Evolutionary conservation across 2,329 filamentous ascomycete genomes (phyloP).

Genomic region (Sclerotinia trifoliorum): DNA sequence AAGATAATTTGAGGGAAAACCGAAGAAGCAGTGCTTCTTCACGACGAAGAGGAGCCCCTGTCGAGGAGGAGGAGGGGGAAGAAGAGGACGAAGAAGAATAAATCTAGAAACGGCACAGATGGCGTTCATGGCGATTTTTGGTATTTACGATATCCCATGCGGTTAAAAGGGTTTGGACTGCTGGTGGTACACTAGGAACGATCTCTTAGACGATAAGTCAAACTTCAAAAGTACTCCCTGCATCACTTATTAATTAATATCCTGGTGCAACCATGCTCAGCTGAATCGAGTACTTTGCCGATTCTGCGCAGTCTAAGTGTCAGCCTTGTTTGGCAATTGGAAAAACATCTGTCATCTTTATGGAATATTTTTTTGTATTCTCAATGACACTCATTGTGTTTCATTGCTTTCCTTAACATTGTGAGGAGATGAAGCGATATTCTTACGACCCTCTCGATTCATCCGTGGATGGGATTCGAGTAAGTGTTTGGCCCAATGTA

Average conservation of each 20-base stretch:
- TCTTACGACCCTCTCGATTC: slow-evolving; percentile 19
- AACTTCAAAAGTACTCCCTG: neutral
- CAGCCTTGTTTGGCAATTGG: neutral
- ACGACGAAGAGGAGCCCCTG: slow-evolving; percentile 19
- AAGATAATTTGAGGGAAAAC: slow-evolving; percentile 38
- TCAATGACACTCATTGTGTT: neutral
- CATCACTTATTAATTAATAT: neutral
- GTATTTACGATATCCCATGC: slow-evolving; percentile 7
- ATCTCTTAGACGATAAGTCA: neutral
- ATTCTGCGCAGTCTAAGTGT: no score
- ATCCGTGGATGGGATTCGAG: slow-evolving; percentile 22
- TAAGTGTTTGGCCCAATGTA: neutral
- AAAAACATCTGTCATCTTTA: neutral
- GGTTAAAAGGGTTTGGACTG: neutral
- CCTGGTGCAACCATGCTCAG: neutral
- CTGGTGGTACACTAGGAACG: neutral
- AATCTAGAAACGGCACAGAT: neutral
- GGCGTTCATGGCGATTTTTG: neutral
- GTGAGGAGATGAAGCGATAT: slow-evolving; percentile 8
- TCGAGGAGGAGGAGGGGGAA: slow-evolving; percentile 25
- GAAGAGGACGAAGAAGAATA: slow-evolving; percentile 18
- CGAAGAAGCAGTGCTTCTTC: slow-evolving; percentile 34
- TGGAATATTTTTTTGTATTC: neutral
- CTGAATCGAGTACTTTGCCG: neutral
- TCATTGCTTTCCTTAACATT: neutral